These are phyloP conservation scores for Apiospora phragmitis DNA, from an alignment of 2,329 filamentous ascomycete species.

Conservation along the genomic window DNA sequence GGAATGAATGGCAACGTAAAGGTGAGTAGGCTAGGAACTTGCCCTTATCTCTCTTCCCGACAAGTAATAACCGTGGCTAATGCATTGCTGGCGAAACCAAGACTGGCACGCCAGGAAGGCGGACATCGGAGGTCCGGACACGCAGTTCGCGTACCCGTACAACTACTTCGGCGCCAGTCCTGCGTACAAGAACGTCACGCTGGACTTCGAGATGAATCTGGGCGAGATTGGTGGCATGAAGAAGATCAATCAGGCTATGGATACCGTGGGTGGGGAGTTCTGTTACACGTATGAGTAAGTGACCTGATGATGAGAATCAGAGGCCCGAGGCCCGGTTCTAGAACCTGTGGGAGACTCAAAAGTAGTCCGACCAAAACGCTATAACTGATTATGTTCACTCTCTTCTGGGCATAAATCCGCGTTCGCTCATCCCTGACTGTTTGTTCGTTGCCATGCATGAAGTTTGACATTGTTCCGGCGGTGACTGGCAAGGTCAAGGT, in stretches of 20 bases:
- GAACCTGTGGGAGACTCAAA: background rate
- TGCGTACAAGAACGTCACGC: conserved; percentile 34
- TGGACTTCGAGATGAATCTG: conserved; percentile 24
- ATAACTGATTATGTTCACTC: background rate
- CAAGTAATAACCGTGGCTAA: background rate
- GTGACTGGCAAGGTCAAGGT: background rate
- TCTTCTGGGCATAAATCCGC: background rate
- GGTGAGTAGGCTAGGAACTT: conserved; percentile 10
- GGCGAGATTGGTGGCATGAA: conserved; percentile 15
- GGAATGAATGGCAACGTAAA: conserved; percentile 33
- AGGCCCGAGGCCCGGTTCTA: background rate
- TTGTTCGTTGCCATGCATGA: background rate
- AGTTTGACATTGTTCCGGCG: background rate
- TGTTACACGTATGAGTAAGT: conserved; percentile 21
- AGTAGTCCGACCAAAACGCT: background rate
- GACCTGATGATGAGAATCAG: background rate
- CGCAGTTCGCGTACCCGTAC: conserved; percentile 31
- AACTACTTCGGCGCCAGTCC: conserved; percentile 31
- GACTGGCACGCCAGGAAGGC: conserved; percentile 28
- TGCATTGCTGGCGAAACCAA: background rate
- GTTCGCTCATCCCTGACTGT: background rate
- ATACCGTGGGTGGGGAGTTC: conserved; percentile 13
- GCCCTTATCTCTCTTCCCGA: background rate
- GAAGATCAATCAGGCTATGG: conserved; percentile 20
- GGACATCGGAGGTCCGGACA: conserved; percentile 35